Evolutionary conservation across 225 moss, liverwort and hornwort species (phyloP).

Genomic region (Sphagnum tenellum): DNA sequence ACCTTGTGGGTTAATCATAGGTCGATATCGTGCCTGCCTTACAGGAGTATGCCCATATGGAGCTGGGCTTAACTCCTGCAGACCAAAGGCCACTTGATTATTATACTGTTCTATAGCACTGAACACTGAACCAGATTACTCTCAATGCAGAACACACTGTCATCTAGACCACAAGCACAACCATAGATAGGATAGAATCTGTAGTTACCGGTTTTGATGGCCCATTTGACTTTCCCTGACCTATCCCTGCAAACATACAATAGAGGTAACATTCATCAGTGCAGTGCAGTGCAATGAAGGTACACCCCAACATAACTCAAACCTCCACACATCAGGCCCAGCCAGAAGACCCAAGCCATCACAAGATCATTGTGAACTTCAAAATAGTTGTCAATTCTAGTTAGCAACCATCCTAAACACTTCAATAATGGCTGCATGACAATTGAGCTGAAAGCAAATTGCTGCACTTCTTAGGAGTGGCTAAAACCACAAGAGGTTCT

Average conservation of each 20-base stretch:
- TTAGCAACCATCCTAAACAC: no score
- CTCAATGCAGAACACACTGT: neutral
- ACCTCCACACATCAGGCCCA: neutral
- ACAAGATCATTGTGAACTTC: no score
- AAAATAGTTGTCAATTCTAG: no score
- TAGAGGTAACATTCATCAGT: no score
- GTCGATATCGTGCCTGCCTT: conserved; percentile 47
- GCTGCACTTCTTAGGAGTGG: no score
- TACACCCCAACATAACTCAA: neutral
- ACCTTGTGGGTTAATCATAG: conserved; percentile 51
- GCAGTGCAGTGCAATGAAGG: neutral
- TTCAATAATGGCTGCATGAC: neutral
- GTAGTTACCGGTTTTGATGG: neutral
- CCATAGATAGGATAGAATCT: neutral
- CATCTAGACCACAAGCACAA: neutral
- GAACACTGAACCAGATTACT: no score
- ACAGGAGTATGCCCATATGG: neutral
- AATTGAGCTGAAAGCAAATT: neutral
- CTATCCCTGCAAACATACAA: neutral
- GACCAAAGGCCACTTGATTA: neutral
- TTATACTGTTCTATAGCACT: no score
- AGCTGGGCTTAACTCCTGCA: conserved; percentile 1
- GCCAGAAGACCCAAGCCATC: neutral
- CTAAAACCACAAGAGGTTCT: neutral
- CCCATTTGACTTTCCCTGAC: conserved; percentile 2